These are phyloP conservation scores for Russula sp. DNA, from an alignment of 768 basidiomycete species.

Conservation along the genomic window DNA sequence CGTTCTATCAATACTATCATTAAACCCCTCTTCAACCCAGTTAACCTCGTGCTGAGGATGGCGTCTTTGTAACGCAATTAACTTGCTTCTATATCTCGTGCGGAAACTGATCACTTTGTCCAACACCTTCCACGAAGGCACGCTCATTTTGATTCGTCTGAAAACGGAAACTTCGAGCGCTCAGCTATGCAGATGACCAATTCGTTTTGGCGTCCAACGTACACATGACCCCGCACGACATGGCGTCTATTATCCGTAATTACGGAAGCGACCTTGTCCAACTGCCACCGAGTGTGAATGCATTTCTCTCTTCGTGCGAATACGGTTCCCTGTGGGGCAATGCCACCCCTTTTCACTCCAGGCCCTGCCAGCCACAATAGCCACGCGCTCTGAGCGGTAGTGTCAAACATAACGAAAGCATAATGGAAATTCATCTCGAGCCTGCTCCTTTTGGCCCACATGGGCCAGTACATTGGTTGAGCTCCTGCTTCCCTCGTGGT, in stretches of 20 bases:
- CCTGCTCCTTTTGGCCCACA: slow-evolving; percentile 18
- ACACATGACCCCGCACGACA: slow-evolving; percentile 21
- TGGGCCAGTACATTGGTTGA: slow-evolving; percentile 10
- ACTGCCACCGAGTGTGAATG: slow-evolving; percentile 12
- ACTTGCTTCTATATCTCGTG: neutral
- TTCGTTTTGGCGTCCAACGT: neutral
- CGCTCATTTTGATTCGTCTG: slow-evolving; percentile 1
- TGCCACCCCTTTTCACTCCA: slow-evolving; percentile 10
- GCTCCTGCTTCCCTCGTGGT: neutral
- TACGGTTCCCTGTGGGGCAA: slow-evolving; percentile 6
- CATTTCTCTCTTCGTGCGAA: slow-evolving; percentile 15
- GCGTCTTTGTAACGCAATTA: slow-evolving; percentile 4
- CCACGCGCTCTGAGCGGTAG: slow-evolving; percentile 2
- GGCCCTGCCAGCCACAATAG: slow-evolving; percentile 11
- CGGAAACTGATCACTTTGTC: slow-evolving; percentile 6
- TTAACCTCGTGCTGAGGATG: slow-evolving; percentile 14
- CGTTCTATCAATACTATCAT: slow-evolving; percentile 1
- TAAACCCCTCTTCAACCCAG: slow-evolving; percentile 4
- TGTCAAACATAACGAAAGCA: neutral
- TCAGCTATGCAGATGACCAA: slow-evolving; percentile 3
- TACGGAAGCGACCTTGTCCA: slow-evolving; percentile 12
- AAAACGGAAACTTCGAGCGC: neutral
- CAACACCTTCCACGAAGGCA: slow-evolving; percentile 8
- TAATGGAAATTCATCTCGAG: slow-evolving; percentile 16
- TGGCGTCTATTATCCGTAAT: slow-evolving; percentile 2